phyloP scores from a whole-genome alignment of 2,329 filamentous ascomycete species.

The Neonectria hederae region DNA sequence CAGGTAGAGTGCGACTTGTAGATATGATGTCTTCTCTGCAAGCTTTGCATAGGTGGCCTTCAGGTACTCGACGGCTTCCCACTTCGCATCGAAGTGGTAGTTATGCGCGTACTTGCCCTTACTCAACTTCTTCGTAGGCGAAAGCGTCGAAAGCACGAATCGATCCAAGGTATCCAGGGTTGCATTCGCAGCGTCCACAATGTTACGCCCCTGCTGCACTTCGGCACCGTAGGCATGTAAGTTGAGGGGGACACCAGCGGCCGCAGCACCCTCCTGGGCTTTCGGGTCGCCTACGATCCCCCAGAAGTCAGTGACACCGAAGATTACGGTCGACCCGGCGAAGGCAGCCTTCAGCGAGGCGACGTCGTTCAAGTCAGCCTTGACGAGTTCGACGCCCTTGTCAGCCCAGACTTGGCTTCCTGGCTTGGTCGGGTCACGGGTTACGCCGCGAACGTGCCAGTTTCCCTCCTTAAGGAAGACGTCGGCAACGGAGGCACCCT shows the following conservation, averaged over 20 bases:
- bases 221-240: not conserved
- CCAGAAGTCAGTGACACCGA: constrained; percentile 9
- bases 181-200: constrained; percentile 1
- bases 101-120: not conserved
- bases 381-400: constrained; percentile 8
- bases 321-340: constrained; percentile 5
- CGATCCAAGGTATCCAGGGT: constrained; percentile 6
- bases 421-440: constrained; percentile 2
- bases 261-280: not conserved
- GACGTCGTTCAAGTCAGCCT: constrained; percentile 6
- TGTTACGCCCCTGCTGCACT: constrained; percentile 5
- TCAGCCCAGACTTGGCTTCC: not conserved
- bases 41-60: not conserved
- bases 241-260: not conserved
- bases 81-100: constrained; percentile 7
- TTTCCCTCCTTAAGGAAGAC: not conserved
- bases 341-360: constrained; percentile 10
- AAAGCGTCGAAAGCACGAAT: constrained; percentile 10
- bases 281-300: not conserved
- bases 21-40: not conserved
- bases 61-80: not conserved
- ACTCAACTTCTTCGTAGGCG: constrained; percentile 2
- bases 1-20: not conserved
- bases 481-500: not conserved
- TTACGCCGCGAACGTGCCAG: constrained; percentile 2